These are phyloP conservation scores for Nitzschia putrida DNA, from an alignment of 108 stramenopile genomes.

Conservation along the genomic window DNA sequence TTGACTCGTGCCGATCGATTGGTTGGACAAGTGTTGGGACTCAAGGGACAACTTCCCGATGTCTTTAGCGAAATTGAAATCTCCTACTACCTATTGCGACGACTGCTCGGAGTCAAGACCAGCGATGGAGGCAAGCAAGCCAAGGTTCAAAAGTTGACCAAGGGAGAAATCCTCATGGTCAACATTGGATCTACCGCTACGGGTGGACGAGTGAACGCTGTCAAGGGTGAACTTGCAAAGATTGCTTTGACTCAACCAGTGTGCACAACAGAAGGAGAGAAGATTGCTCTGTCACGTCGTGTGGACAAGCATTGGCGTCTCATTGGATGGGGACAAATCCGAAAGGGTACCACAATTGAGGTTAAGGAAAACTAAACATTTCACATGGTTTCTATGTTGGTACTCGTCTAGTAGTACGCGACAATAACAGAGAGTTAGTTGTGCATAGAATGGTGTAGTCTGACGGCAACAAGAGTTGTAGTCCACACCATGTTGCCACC, in stretches of 20 bases:
- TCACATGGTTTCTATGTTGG: neutral
- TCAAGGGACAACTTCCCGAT: conserved; percentile 94
- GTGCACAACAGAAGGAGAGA: conserved; percentile 98
- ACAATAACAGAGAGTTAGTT: neutral
- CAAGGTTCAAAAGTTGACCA: conserved; percentile 96
- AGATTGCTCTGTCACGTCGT: conserved; percentile 97
- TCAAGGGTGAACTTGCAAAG: conserved; percentile 95
- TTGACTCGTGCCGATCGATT: conserved; percentile 98
- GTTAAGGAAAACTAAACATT: conserved; percentile 57
- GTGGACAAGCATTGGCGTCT: conserved; percentile 99
- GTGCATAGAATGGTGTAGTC: neutral
- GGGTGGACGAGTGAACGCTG: conserved; percentile 93
- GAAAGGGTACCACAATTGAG: conserved; percentile 84
- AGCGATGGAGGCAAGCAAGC: conserved; percentile 97
- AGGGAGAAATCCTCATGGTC: conserved; percentile 98
- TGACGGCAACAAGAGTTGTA: neutral
- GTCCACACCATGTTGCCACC: no score
- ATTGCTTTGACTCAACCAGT: conserved; percentile 98
- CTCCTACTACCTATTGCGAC: conserved; percentile 93
- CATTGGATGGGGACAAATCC: conserved; percentile 94
- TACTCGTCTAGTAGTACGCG: neutral
- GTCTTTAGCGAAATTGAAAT: conserved; percentile 99
- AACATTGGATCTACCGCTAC: conserved; percentile 99
- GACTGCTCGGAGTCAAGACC: conserved; percentile 98
- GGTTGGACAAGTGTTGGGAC: conserved; percentile 97